Evolutionary conservation across 257 asterid genomes (phyloP), one percentile per base, ranked within the genome.

Genomic region (Solanum lycopersicoides): DNA sequence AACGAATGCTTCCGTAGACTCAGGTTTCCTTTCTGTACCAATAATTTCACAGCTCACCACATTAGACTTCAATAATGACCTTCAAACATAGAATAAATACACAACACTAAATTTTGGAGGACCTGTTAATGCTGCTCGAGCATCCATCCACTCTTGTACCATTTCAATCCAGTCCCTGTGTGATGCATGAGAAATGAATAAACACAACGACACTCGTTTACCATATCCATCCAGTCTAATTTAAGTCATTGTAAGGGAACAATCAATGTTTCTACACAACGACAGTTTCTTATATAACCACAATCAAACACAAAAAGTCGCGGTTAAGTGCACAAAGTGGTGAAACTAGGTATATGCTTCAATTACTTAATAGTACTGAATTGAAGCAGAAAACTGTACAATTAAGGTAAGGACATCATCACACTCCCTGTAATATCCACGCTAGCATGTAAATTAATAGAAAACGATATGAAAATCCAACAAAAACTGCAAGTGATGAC

Each of bases 101-200:
- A 37, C 4, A n/a, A n/a, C 23, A 84, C 76, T 42, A 39, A 84
- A 21, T 42, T 84, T 35, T 39, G 56, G 14, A 86, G 86, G 87
- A 91, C 97, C 94, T 93, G 91, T 87, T 71, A 93, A 76, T 69
- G 95, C 92, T 25, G 88, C 86, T 47, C 94, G 87, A 88, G 93
- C 91, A 85, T 12, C 80, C 86, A 90, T 89, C 95, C 95, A 97
- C 35, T 89, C 92, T 88, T 95, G 96, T 47, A 95, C 95, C 95
- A 92, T 90, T 85, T 42, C 88, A 88, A 90, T 92, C 99, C 99
- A 95, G 59, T 83, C 91, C 86, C 98, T 97, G 95, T n/a, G n/a
- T 91, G 92, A 89, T 90, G 69, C 47, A 60, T 9, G 80, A 66
- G 47, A 84, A 39, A 28, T 5, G 28, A 45, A 47, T 0, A 28